Evolutionary conservation across 345 rosid species (phyloP).

Genomic region (Barbarea vulgaris): DNA sequence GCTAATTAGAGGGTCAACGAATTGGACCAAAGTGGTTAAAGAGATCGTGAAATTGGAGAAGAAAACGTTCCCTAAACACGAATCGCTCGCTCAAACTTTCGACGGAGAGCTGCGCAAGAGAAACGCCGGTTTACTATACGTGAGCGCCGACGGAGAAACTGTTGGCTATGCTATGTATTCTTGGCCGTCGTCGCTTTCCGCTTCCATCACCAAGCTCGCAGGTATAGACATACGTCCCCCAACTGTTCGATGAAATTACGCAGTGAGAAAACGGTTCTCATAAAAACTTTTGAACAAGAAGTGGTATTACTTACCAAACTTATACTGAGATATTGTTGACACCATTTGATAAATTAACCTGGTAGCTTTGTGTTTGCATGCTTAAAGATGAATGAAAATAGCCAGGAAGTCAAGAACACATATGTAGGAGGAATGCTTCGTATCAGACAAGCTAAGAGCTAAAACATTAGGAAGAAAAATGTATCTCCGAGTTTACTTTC

Average conservation of each 20-base stretch:
- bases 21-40: slow-evolving; percentile 50
- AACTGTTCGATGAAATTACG: slow-evolving; percentile 58
- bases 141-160: slow-evolving; percentile 48
- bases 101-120: slow-evolving; percentile 72
- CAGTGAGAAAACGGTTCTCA: neutral
- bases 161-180: slow-evolving; percentile 69
- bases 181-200: slow-evolving; percentile 75
- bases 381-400: neutral
- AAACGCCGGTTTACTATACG: slow-evolving; percentile 69
- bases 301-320: neutral
- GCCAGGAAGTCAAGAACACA: neutral
- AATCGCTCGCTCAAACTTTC: slow-evolving; percentile 67
- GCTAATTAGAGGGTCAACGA: slow-evolving; percentile 53
- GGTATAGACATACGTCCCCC: slow-evolving; percentile 44
- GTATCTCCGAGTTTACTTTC: slow-evolving; percentile 1
- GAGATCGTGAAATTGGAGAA: slow-evolving; percentile 75
- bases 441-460: neutral
- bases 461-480: neutral
- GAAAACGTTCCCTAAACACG: slow-evolving; percentile 79
- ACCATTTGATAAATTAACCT: neutral
- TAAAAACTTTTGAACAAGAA: neutral
- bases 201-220: slow-evolving; percentile 83
- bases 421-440: neutral
- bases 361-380: neutral
- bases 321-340: neutral